Conservation (phyloP, 1,139 yeast species). For the Waltiozyma sp. region DNA sequence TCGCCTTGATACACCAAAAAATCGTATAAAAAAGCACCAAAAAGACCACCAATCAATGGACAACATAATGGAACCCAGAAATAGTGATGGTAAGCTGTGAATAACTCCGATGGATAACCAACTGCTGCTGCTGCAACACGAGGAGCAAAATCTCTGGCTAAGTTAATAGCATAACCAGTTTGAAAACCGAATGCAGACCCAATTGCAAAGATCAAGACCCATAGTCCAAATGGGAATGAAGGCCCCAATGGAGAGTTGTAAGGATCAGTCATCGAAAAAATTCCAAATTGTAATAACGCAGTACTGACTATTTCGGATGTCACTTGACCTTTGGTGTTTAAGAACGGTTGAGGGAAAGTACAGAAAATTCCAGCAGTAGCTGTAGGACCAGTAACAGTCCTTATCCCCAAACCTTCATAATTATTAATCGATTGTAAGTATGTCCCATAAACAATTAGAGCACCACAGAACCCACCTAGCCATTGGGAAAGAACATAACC, state of each 20-base stretch:
- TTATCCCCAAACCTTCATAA: slow-evolving; percentile 18
- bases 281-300: slow-evolving; percentile 31
- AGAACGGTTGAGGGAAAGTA: slow-evolving; percentile 31
- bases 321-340: slow-evolving; percentile 33
- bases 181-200: slow-evolving; percentile 37
- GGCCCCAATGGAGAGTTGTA: slow-evolving; percentile 33
- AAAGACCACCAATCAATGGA: slow-evolving; percentile 32
- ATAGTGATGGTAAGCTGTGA: slow-evolving; percentile 29
- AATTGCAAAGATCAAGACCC: slow-evolving; percentile 30
- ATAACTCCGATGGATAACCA: slow-evolving; percentile 33
- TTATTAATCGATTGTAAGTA: slow-evolving; percentile 21
- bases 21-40: slow-evolving; percentile 37
- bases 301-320: slow-evolving; percentile 34
- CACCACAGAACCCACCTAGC: slow-evolving; percentile 31
- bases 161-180: slow-evolving; percentile 40
- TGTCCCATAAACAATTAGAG: slow-evolving; percentile 26
- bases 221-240: slow-evolving; percentile 33
- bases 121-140: slow-evolving; percentile 33
- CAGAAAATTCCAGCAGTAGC: slow-evolving; percentile 33
- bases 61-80: slow-evolving; percentile 41
- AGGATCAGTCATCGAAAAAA: slow-evolving; percentile 38
- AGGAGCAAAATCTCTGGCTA: slow-evolving; percentile 44
- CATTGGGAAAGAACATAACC: slow-evolving; percentile 29
- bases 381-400: slow-evolving; percentile 18
- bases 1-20: slow-evolving; percentile 36